phyloP scores from a whole-genome alignment of 129 eudicot species.

The Centella asiatica region DNA sequence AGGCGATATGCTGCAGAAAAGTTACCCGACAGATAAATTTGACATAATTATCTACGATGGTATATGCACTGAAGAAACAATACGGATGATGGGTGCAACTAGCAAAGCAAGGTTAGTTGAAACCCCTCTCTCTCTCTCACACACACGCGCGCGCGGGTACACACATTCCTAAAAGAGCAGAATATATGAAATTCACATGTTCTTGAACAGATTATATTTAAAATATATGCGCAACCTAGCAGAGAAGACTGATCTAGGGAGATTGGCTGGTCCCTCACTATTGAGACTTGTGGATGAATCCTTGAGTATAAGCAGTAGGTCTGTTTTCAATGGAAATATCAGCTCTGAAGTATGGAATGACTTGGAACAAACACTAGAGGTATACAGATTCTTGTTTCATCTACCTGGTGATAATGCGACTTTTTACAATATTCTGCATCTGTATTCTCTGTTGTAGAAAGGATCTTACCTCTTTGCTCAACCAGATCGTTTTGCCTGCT shows the following conservation, averaged over 20 bases:
- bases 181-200: neutral
- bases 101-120: slow-evolving; percentile 58
- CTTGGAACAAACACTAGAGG: slow-evolving; percentile 64
- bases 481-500: slow-evolving; percentile 67
- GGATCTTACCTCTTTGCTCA: slow-evolving; percentile 67
- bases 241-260: slow-evolving; percentile 86
- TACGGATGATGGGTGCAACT: slow-evolving; percentile 81
- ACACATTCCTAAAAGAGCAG: no score
- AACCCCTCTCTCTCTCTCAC: slow-evolving; percentile 6
- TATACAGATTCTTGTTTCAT: slow-evolving; percentile 9
- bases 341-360: slow-evolving; percentile 86
- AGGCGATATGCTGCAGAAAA: slow-evolving; percentile 28
- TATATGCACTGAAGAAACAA: slow-evolving; percentile 69
- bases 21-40: slow-evolving; percentile 31
- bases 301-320: slow-evolving; percentile 31
- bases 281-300: slow-evolving; percentile 75
- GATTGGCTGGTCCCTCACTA: slow-evolving; percentile 79
- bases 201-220: slow-evolving; percentile 57
- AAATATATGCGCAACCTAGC: slow-evolving; percentile 65
- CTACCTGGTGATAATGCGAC: neutral
- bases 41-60: slow-evolving; percentile 80
- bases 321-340: slow-evolving; percentile 43
- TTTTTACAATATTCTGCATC: neutral
- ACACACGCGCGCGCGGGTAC: slow-evolving; percentile 1
- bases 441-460: slow-evolving; percentile 40